Evolutionary conservation across 23 red algal genomes (phyloP).

Genomic region (Gracilariopsis chorda): DNA sequence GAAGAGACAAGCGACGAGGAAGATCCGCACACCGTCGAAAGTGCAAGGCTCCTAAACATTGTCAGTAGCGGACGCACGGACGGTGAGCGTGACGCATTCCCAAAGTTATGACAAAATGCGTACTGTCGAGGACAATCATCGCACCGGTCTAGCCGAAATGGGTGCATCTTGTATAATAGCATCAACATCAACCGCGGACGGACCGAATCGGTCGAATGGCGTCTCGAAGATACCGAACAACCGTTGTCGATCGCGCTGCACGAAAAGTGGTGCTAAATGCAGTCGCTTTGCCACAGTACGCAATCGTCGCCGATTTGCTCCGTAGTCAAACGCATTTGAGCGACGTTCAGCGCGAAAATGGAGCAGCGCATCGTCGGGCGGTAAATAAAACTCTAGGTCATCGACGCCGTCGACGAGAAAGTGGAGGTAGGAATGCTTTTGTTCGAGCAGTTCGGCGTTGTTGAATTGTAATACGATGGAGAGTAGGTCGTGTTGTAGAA

Average conservation of each 20-base stretch:
- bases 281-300: neutral
- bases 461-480: neutral
- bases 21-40: too few species aligned
- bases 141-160: constrained; percentile 7
- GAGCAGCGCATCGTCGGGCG: constrained; percentile 18
- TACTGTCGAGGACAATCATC: constrained; percentile 18
- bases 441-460: neutral
- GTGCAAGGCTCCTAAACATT: too few species aligned
- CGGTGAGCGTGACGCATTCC: too few species aligned
- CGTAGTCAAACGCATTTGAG: constrained; percentile 1
- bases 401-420: constrained; percentile 27
- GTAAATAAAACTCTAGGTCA: constrained; percentile 52
- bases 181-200: constrained; percentile 43
- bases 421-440: neutral
- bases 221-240: constrained; percentile 29
- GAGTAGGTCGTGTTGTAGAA: neutral
- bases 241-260: constrained; percentile 14
- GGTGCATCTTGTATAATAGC: constrained; percentile 16
- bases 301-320: constrained; percentile 19
- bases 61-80: too few species aligned
- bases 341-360: constrained; percentile 31
- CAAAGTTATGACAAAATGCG: too few species aligned
- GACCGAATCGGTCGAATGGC: constrained; percentile 55
- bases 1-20: too few species aligned
- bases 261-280: neutral